Conservation (phyloP, 208 protist genomes). For the Perkinsela sp. region DNA sequence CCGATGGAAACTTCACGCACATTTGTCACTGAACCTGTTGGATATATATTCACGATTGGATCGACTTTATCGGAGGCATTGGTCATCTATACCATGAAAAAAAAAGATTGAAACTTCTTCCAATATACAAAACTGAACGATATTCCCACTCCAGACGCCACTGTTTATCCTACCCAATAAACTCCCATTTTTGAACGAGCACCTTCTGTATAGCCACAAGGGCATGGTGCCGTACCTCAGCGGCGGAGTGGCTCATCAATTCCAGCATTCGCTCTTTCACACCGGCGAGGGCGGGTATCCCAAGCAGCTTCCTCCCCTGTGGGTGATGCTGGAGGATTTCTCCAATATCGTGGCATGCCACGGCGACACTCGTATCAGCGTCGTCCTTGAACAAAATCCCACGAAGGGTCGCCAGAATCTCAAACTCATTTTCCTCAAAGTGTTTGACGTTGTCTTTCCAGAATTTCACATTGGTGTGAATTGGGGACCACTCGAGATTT, state of each 20-base stretch:
- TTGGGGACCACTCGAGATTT: constrained; percentile 61
- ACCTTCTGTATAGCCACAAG: constrained; percentile 67
- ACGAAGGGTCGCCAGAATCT: constrained; percentile 48
- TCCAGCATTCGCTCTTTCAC: constrained; percentile 50
- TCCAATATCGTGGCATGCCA: constrained; percentile 67
- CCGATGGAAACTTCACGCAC: no score
- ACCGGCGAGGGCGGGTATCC: constrained; percentile 19
- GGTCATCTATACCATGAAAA: no score
- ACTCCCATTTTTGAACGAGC: constrained; percentile 72
- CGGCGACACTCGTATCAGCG: constrained; percentile 26
- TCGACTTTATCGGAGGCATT: no score
- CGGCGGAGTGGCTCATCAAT: constrained; percentile 41
- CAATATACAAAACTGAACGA: no score
- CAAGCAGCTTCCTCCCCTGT: constrained; percentile 34
- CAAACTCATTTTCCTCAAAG: constrained; percentile 60
- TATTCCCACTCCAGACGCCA: no score
- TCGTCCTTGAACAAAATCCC: constrained; percentile 30
- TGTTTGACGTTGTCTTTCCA: constrained; percentile 64
- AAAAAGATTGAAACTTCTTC: no score
- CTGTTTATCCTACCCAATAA: constrained; percentile 22
- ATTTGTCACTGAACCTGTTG: no score
- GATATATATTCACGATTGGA: no score
- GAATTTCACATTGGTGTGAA: constrained; percentile 70
- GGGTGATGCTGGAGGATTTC: constrained; percentile 67
- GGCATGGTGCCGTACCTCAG: constrained; percentile 52